phyloP scores from a whole-genome alignment of 2,329 filamentous ascomycete species.

The Grosmannia serpens region DNA sequence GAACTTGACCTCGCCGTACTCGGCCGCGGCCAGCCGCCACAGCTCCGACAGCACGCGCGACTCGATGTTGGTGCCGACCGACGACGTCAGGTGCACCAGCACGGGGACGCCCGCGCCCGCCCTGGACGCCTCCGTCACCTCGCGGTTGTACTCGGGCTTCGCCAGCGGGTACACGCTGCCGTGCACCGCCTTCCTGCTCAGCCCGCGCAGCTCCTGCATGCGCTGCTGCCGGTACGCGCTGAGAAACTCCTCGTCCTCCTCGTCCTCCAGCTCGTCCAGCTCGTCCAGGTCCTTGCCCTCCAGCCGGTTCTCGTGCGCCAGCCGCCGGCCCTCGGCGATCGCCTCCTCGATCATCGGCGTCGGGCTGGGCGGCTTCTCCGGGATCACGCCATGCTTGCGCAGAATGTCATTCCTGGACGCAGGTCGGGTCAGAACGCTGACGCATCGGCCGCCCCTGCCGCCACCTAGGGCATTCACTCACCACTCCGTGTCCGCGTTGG shows the following conservation, averaged over 20 bases:
- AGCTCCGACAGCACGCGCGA: conserved; percentile 73
- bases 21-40: conserved; percentile 71
- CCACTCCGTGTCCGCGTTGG: conserved; percentile 98
- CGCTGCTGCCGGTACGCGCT: conserved; percentile 81
- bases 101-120: conserved; percentile 38
- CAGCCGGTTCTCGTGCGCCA: conserved; percentile 84
- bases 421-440: background rate
- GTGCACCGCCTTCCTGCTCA: conserved; percentile 68
- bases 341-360: conserved; percentile 96
- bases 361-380: conserved; percentile 92
- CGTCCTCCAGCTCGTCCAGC: conserved; percentile 84
- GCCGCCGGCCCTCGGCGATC: conserved; percentile 65
- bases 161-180: conserved; percentile 88
- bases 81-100: conserved; percentile 72
- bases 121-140: conserved; percentile 83
- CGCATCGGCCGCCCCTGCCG: background rate
- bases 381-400: conserved; percentile 90
- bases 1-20: conserved; percentile 94
- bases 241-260: conserved; percentile 87
- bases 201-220: conserved; percentile 64
- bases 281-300: conserved; percentile 94
- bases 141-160: conserved; percentile 83
- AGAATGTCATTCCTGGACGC: conserved; percentile 85
- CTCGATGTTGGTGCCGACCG: conserved; percentile 69
- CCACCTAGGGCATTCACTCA: conserved; percentile 22